Evolutionary conservation across 1,284 basidiomycete species (phyloP).

Genomic region (Austroboletus niveus): DNA sequence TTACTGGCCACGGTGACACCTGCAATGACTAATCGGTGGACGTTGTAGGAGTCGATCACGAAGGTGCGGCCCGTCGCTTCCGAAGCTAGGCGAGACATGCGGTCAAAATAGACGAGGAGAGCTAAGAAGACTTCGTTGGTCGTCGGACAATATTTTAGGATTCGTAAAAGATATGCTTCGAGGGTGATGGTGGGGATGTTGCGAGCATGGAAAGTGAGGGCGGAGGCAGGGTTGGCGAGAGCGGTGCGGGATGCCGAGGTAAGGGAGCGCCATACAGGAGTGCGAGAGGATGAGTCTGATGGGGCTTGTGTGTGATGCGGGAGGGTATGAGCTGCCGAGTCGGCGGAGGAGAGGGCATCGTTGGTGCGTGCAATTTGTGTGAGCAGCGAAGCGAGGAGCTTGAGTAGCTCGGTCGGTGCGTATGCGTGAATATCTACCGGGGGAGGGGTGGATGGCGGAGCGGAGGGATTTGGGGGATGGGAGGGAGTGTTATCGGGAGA

Average conservation of each 20-base stretch:
- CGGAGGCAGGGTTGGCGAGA: slow-evolving; percentile 76
- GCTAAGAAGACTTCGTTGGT: slow-evolving; percentile 97
- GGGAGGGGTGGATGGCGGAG: slow-evolving; percentile 1
- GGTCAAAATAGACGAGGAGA: slow-evolving; percentile 94
- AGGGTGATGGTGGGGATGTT: slow-evolving; percentile 95
- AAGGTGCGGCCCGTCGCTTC: slow-evolving; percentile 74
- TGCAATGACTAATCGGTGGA: slow-evolving; percentile 94
- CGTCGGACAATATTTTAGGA: slow-evolving; percentile 97
- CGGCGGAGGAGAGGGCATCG: slow-evolving; percentile 48
- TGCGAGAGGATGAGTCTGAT: slow-evolving; percentile 24
- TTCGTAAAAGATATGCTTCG: slow-evolving; percentile 91
- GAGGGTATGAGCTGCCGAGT: slow-evolving; percentile 23
- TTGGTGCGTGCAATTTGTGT: slow-evolving; percentile 92
- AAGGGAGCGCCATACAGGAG: slow-evolving; percentile 60
- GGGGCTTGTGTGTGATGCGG: slow-evolving; percentile 31
- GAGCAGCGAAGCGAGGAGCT: slow-evolving; percentile 85
- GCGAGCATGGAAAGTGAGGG: slow-evolving; percentile 92
- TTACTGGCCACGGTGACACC: slow-evolving; percentile 98
- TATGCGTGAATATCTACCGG: slow-evolving; percentile 63
- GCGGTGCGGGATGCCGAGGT: slow-evolving; percentile 81
- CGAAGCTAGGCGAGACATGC: slow-evolving; percentile 72
- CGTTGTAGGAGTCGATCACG: slow-evolving; percentile 96
- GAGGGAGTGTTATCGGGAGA: slow-evolving; percentile 15
- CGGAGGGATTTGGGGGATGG: slow-evolving; percentile 10
- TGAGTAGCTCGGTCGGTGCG: slow-evolving; percentile 71